Evolutionary conservation across 2,329 filamentous ascomycete genomes (phyloP).

Genomic region (Fusarium cyanostomum): DNA sequence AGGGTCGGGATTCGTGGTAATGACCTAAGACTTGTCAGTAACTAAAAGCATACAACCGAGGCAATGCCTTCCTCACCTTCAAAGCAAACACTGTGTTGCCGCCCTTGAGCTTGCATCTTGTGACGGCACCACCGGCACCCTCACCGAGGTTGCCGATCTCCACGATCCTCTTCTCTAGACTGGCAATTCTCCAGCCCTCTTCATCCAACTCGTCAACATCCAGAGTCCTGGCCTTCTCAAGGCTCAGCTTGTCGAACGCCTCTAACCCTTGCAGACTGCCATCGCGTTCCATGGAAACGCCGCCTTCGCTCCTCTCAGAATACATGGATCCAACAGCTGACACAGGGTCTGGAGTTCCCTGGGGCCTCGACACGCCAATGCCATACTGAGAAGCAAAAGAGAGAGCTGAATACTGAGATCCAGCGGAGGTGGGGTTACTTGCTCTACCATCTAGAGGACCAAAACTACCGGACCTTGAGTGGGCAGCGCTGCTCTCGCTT

Average conservation of each 20-base stretch:
- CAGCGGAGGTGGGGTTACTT: constrained; percentile 85
- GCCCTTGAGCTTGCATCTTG: constrained; percentile 85
- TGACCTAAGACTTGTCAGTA: constrained; percentile 70
- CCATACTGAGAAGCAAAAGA: constrained; percentile 80
- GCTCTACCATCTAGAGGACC: constrained; percentile 77
- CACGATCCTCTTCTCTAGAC: constrained; percentile 84
- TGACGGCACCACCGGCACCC: constrained; percentile 95
- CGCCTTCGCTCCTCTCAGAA: constrained; percentile 81
- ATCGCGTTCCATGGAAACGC: constrained; percentile 82
- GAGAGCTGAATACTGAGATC: constrained; percentile 84
- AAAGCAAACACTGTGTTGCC: constrained; percentile 95
- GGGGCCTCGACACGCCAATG: constrained; percentile 71
- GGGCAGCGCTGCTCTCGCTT: constrained; percentile 80
- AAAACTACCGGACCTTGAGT: constrained; percentile 87
- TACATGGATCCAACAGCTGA: constrained; percentile 89
- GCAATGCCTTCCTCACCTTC: constrained; percentile 71
- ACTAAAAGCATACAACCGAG: constrained; percentile 1
- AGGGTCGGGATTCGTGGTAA: constrained; percentile 96
- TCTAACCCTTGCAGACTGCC: constrained; percentile 80
- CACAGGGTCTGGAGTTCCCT: constrained; percentile 82
- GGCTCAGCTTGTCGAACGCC: constrained; percentile 79
- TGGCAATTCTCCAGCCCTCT: constrained; percentile 93
- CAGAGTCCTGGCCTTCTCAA: constrained; percentile 83
- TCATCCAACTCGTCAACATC: constrained; percentile 97
- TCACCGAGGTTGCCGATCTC: constrained; percentile 92